phyloP scores from a whole-genome alignment of 2,329 filamentous ascomycete genomes.

The Fonsecaea erecta region DNA sequence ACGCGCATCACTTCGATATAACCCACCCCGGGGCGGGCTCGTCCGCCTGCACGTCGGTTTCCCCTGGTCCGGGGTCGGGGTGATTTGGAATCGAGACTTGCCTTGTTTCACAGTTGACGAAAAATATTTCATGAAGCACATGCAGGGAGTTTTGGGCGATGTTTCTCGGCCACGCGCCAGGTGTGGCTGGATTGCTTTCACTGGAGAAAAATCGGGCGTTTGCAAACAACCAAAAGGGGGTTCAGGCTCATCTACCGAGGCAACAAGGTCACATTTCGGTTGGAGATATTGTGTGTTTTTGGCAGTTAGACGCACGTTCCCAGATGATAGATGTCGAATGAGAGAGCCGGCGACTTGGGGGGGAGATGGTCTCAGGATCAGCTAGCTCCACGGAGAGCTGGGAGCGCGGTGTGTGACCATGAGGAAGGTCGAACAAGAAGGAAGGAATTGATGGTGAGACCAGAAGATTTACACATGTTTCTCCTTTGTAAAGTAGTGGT shows the following conservation, averaged over 20 bases:
- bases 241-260: background rate
- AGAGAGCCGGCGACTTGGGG: background rate
- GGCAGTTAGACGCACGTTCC: slow-evolving; percentile 7
- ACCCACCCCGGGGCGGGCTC: slow-evolving; percentile 24
- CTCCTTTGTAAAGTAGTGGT: background rate
- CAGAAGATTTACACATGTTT: background rate
- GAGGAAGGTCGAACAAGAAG: background rate
- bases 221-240: background rate
- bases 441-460: background rate
- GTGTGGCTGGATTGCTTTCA: background rate
- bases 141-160: slow-evolving; percentile 17
- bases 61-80: background rate
- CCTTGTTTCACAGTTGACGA: slow-evolving; percentile 15
- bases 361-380: background rate
- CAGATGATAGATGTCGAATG: background rate
- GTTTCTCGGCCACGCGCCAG: background rate
- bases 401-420: background rate
- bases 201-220: background rate
- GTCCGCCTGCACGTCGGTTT: slow-evolving; percentile 3
- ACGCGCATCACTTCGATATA: slow-evolving; percentile 52
- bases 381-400: background rate
- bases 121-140: slow-evolving; percentile 20
- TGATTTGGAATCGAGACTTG: slow-evolving; percentile 11
- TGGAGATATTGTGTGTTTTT: slow-evolving; percentile 9
- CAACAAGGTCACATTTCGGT: slow-evolving; percentile 8